Evolutionary conservation across 192 early-diverging fungal species (phyloP), one percentile per base, ranked within the genome.

Genomic region (Backusella liffmaniae): DNA sequence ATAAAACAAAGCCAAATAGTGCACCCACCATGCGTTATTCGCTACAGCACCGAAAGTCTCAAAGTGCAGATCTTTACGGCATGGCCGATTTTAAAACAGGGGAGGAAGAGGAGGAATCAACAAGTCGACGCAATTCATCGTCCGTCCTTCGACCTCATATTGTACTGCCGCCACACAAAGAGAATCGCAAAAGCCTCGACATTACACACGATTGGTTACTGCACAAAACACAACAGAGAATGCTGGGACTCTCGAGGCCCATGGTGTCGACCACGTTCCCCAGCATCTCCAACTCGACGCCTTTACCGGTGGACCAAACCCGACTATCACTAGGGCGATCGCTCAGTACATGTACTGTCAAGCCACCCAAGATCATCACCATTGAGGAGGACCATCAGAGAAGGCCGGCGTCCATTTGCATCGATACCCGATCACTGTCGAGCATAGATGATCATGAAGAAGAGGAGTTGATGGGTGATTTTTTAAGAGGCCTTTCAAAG

Each of bases 251-350:
- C 32, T 74, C 72, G 5, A 67, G 70, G 62, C 80, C 80, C 13
- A 70, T 81, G 67, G 67, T 81, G 10, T 77, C 80, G 1, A 81
- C 80, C 13, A 81, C 80, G 16, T 76, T 77, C 1, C 80, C 80
- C 7, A 56, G 75, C 9, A 71, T 80, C 9, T 26, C 23, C 23
- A 62, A 62, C 3, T 76, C 79, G 6, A 74, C 79, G 0, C 79
- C 79, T 5, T 44, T 80, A 29, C 72, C 70, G 1, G 12, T 49
- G 12, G 70, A 71, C 42, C 21, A 32, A 32, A 29, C 56, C 26
- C 21, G 56, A 12, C 4, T 62, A 9, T 13, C 29, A 30, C 39
- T 74, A 3, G 73, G 59, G n/a, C 32, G 65, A n/a, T 74, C 73
- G 1, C 65, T 67, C 21, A 74, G 73, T 10, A 74, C 73, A 18